Evolutionary conservation across 768 basidiomycete species (phyloP).

Genomic region (Boletus tylopilopsis): DNA sequence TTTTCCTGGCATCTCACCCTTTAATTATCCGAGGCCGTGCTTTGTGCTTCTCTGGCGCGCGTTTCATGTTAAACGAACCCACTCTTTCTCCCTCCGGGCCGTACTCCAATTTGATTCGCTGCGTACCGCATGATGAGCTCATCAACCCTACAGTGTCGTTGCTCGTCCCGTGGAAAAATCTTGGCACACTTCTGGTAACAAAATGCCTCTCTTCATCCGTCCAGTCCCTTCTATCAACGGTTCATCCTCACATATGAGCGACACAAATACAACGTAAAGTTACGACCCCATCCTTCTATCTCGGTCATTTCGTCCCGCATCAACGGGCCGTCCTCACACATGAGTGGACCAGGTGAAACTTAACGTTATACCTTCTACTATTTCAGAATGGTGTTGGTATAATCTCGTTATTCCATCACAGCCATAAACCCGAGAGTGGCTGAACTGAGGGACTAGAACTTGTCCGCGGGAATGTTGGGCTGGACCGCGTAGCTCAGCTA

Average conservation of each 20-base stretch:
- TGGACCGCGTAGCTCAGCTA: conserved; percentile 17
- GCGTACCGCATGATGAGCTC: conserved; percentile 7
- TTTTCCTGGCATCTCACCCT: conserved; percentile 15
- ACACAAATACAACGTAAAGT: not conserved
- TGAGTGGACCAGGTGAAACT: conserved; percentile 2
- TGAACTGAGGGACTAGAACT: not conserved
- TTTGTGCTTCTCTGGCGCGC: conserved; percentile 12
- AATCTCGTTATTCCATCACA: conserved; percentile 20
- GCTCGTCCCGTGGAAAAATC: conserved; percentile 58
- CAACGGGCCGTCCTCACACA: conserved; percentile 8
- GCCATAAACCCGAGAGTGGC: conserved; percentile 9
- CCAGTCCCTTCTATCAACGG: conserved; percentile 18
- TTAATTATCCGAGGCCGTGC: conserved; percentile 20
- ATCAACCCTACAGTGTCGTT: conserved; percentile 40
- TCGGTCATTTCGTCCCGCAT: not conserved
- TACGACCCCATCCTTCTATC: not conserved
- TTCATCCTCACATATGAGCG: not conserved
- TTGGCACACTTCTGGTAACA: conserved; percentile 50
- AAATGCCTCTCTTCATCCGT: conserved; percentile 55
- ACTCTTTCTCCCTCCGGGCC: conserved; percentile 1
- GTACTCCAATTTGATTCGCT: conserved; percentile 6
- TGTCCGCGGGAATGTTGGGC: conserved; percentile 21
- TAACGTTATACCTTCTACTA: not conserved
- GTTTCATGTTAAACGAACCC: conserved; percentile 17
- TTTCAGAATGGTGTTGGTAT: conserved; percentile 16